Percentiles rank a stretch among this genome's conserved stretches.
phyloP scores from a whole-genome alignment of 164 flowering plant genomes.

The Warburgia ugandensis region DNA sequence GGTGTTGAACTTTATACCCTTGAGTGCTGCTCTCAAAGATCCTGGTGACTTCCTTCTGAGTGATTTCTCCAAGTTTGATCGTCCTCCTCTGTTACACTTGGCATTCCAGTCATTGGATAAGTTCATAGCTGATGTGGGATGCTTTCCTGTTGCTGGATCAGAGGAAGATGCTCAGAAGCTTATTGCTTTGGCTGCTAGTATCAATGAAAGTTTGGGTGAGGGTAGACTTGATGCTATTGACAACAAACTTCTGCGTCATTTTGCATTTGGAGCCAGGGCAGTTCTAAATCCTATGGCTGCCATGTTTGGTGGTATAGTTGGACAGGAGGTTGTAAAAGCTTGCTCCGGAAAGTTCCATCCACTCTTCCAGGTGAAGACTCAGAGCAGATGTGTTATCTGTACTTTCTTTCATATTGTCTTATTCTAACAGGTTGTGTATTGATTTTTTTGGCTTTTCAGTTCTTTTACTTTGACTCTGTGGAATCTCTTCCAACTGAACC shows the following conservation, averaged over 20 bases:
- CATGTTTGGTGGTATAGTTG: constrained; percentile 92
- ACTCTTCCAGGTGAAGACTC: constrained; percentile 58
- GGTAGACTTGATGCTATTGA: constrained; percentile 48
- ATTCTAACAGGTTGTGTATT: not conserved
- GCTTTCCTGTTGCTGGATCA: constrained; percentile 74
- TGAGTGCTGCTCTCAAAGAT: constrained; percentile 57
- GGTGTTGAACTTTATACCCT: constrained; percentile 60
- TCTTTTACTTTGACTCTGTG: constrained; percentile 76
- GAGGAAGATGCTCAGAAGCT: constrained; percentile 78
- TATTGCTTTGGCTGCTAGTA: constrained; percentile 30
- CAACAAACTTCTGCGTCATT: constrained; percentile 48
- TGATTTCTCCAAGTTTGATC: constrained; percentile 80
- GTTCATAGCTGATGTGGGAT: constrained; percentile 45
- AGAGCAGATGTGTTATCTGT: too few species aligned
- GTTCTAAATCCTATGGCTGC: constrained; percentile 95
- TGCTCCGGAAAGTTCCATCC: constrained; percentile 97
- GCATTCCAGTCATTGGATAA: constrained; percentile 83
- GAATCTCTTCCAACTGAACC: constrained; percentile 74
- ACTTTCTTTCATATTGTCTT: too few species aligned
- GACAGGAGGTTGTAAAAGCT: constrained; percentile 88
- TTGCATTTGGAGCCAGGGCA: constrained; percentile 83
- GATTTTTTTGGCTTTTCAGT: constrained; percentile 32
- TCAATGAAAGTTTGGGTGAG: constrained; percentile 51
- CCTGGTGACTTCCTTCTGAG: constrained; percentile 84
- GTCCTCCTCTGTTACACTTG: constrained; percentile 72